Base-by-base conservation (phyloP, 495 filamentous ascomycete genomes). In the Aspergillus ellipticus region DNA sequence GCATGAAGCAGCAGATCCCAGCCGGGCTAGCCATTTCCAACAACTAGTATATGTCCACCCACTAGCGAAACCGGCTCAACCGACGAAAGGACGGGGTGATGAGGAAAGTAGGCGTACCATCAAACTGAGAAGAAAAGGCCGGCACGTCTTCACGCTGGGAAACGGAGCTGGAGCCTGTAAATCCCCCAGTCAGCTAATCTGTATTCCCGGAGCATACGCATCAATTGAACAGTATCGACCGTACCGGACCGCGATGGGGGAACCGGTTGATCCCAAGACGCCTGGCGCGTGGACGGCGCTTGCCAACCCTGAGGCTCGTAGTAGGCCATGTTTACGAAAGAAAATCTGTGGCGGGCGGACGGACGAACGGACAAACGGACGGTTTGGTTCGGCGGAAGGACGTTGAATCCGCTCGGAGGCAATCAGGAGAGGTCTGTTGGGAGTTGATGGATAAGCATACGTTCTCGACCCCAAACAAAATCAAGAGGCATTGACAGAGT, bases 251-350 rank as follows among this genome's bases (percentile, higher is more conserved):
- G 87, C 51, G 90, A 89, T 37, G 92, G 92, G 55, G 90, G 90
- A 54, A 85, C 85, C 45, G 87, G 90, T 65, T 93, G 89, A 51
- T 96, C 90, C 84, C 91, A 94, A 43, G 88, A 83, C 56, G 78
- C 74, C 74, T 84, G 82, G 61, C 86, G 83, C 45, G 81, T 81
- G 42, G 77, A 67, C 26, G 81, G 81, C 43, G 83, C 70, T 58
- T 88, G 83, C 90, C 89, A 94, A 68, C 86, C 82, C 67, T 88
- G 85, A 61, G 90, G 83, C 73, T 95, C 90, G 81, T 96, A 96
- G 77, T 93, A 96, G 24, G 90, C 87, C 89, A 94, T 94, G 67
- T 61, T 79, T 63, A 62, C 41, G 39, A 59, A 64, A 48, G 48
- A 35, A 51, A 41, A 48, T 47, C 29, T n/a, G n/a, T n/a, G n/a